Evolutionary conservation across 2,329 filamentous ascomycete species (phyloP).

Genomic region (Diaporthe sp.): DNA sequence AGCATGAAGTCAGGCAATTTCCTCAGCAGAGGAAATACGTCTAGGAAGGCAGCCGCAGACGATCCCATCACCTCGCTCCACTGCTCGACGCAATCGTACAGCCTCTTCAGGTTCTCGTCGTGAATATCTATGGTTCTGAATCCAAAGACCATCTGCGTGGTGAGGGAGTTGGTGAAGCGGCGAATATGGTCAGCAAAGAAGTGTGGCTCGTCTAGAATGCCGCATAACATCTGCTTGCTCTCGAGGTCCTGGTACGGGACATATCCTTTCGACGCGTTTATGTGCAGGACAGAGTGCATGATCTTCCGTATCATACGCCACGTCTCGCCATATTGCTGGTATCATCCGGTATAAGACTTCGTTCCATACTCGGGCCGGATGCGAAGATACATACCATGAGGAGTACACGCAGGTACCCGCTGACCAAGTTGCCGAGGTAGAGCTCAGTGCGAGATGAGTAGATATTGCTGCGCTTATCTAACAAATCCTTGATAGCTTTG

Average conservation of each 20-base stretch:
- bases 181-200: constrained; percentile 59
- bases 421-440: constrained; percentile 19
- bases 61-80: constrained; percentile 49
- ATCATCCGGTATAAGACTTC: not conserved
- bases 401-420: constrained; percentile 9
- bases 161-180: constrained; percentile 62
- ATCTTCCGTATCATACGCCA: constrained; percentile 54
- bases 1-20: constrained; percentile 58
- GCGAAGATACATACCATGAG: constrained; percentile 24
- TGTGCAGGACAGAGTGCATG: constrained; percentile 61
- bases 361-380: too few relatives aligned
- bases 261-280: constrained; percentile 61
- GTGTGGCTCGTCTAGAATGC: constrained; percentile 59
- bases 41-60: constrained; percentile 59
- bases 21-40: constrained; percentile 61
- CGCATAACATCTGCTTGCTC: constrained; percentile 65
- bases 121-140: constrained; percentile 57
- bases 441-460: constrained; percentile 60
- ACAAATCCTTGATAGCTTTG: constrained; percentile 62
- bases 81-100: constrained; percentile 34
- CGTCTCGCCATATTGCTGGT: constrained; percentile 50
- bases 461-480: constrained; percentile 63
- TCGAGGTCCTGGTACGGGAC: constrained; percentile 69
- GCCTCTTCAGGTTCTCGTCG: constrained; percentile 54
- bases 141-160: constrained; percentile 64